phyloP scores from a whole-genome alignment of 495 filamentous ascomycete genomes.

The Aspergillus ellipticus region DNA sequence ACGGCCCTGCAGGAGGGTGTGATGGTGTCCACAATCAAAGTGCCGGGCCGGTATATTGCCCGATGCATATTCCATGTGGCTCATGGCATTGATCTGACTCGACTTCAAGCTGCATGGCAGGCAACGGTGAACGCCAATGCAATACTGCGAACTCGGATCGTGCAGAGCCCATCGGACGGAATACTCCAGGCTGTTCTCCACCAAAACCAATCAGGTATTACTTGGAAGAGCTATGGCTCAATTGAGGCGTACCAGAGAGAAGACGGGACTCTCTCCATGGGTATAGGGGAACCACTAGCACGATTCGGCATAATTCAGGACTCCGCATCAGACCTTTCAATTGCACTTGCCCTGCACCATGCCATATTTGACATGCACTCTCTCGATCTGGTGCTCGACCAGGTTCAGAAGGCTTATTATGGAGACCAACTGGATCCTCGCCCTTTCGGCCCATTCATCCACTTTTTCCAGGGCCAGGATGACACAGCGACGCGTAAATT shows the following conservation, averaged over 20 bases:
- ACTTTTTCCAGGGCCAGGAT: not conserved
- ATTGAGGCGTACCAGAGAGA: not conserved
- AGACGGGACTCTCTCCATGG: slow-evolving; percentile 7
- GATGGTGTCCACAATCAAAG: slow-evolving; percentile 43
- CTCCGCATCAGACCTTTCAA: not conserved
- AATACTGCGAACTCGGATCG: slow-evolving; percentile 43
- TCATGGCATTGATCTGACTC: slow-evolving; percentile 21
- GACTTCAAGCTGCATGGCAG: slow-evolving; percentile 40
- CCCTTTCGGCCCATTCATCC: not conserved
- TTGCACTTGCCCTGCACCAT: not conserved
- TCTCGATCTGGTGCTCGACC: not conserved
- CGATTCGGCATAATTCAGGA: not conserved
- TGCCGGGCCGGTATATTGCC: slow-evolving; percentile 28
- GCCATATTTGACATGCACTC: not conserved
- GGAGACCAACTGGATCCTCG: not conserved
- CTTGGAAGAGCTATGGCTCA: slow-evolving; percentile 1
- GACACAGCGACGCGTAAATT: not conserved
- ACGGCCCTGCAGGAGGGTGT: slow-evolving; percentile 59
- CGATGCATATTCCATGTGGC: slow-evolving; percentile 27
- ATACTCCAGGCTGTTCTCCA: slow-evolving; percentile 37
- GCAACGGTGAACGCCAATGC: slow-evolving; percentile 20
- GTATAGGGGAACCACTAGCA: not conserved
- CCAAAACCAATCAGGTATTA: not conserved
- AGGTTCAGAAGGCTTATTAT: not conserved
- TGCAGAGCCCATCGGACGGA: slow-evolving; percentile 19